A percentile compares a stretch with the other conserved stretches of the same genome.
phyloP scores from a whole-genome alignment of 495 filamentous ascomycete species.

The Bacidia gigantensis region DNA sequence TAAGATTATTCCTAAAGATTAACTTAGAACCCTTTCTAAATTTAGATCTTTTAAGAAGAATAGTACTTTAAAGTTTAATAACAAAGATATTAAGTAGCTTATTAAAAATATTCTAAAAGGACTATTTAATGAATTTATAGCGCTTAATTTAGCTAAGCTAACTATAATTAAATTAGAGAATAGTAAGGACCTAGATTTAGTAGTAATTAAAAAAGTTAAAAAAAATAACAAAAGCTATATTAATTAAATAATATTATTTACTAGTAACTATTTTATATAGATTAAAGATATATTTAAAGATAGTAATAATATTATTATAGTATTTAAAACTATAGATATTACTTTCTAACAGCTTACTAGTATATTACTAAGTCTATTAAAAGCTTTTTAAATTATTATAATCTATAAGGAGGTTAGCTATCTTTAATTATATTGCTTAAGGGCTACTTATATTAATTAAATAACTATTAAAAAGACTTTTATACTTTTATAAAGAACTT shows the following conservation, averaged over 20 bases:
- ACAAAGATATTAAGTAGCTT: constrained; percentile 1
- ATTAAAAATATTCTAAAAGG: neutral
- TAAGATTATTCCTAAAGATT: neutral
- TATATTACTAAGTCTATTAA: neutral
- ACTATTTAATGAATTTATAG: neutral
- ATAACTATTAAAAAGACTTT: constrained; percentile 1
- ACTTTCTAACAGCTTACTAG: neutral
- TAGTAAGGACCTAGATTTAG: neutral
- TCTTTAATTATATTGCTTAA: constrained; percentile 1
- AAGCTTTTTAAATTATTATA: constrained; percentile 2
- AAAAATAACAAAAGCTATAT: neutral
- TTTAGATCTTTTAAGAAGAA: neutral
- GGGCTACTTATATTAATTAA: neutral
- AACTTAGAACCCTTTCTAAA: neutral
- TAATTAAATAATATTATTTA: neutral
- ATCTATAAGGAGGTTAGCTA: neutral
- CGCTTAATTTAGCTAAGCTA: neutral
- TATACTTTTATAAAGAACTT: neutral
- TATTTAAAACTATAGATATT: neutral
- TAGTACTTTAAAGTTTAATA: neutral
- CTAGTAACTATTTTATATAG: neutral
- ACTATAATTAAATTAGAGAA: neutral
- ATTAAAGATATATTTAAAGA: neutral
- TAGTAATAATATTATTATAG: constrained; percentile 1
- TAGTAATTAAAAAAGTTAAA: constrained; percentile 1